phyloP scores from a whole-genome alignment of 495 filamentous ascomycete genomes.

The Penicillium coffeae region DNA sequence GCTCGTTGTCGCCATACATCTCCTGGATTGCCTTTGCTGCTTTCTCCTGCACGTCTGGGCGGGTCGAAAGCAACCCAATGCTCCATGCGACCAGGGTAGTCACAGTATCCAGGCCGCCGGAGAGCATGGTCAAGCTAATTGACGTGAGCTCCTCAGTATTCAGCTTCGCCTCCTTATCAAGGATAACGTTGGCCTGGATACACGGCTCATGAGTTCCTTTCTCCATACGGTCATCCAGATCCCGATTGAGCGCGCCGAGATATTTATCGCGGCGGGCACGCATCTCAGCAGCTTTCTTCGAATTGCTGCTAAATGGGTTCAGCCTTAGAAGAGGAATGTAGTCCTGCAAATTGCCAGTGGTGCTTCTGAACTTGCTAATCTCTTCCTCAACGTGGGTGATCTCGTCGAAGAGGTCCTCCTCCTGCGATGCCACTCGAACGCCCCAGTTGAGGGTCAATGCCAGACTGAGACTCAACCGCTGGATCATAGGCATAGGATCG shows the following conservation, averaged over 20 bases:
- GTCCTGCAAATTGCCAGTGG: slow-evolving; percentile 60
- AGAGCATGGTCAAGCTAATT: slow-evolving; percentile 61
- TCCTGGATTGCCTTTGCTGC: slow-evolving; percentile 52
- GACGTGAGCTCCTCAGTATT: slow-evolving; percentile 56
- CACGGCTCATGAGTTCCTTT: slow-evolving; percentile 59
- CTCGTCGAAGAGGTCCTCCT: slow-evolving; percentile 58
- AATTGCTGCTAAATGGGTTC: slow-evolving; percentile 52
- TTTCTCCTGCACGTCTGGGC: slow-evolving; percentile 58
- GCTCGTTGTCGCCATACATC: slow-evolving; percentile 49
- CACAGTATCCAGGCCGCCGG: slow-evolving; percentile 60
- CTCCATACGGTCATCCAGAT: slow-evolving; percentile 54
- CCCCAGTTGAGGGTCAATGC: slow-evolving; percentile 63
- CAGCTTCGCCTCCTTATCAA: slow-evolving; percentile 57
- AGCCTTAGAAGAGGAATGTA: slow-evolving; percentile 59
- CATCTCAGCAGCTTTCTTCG: slow-evolving; percentile 52
- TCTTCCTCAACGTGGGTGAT: slow-evolving; percentile 61
- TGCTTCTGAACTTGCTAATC: slow-evolving; percentile 55
- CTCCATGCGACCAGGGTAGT: slow-evolving; percentile 62
- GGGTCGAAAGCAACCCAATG: slow-evolving; percentile 53
- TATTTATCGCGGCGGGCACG: slow-evolving; percentile 59
- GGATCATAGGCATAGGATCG: slow-evolving; percentile 59
- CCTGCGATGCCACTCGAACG: slow-evolving; percentile 50
- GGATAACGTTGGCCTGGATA: slow-evolving; percentile 61
- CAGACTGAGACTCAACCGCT: slow-evolving; percentile 53
- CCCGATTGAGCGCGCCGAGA: slow-evolving; percentile 46